Evolutionary conservation across 1,284 basidiomycete species (phyloP), one percentile per base, ranked within the genome.

Genomic region (Ganoderma leucocontextum): DNA sequence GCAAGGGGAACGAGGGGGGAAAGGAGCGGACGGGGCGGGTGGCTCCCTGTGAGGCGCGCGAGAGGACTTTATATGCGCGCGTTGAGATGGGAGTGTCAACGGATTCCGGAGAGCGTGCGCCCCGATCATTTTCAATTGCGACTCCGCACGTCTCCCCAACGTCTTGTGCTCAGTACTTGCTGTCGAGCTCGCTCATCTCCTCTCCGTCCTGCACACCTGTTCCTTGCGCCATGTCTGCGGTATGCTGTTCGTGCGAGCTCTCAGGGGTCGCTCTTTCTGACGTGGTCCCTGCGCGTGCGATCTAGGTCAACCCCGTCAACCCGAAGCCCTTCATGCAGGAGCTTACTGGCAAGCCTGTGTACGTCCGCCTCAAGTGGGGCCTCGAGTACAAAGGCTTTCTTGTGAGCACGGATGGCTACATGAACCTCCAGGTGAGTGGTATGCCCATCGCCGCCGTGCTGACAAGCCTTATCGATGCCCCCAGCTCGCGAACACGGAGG

Each of bases 261-360:
- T 70, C 72, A 19, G 39, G 22, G 38, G 57, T 60, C 55, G 8
- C 33, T 22, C 22, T 66, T 65, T 68, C 66, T 77, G 66, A 74
- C 69, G 5, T 39, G 55, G 42, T 59, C 19, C 33, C 19, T 39
- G n/a, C 38, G 25, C 36, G 6, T 41, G 44, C 44, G 65, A 35
- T 65, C 15, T 74, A 95, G 94, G 93, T 95, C 78, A 89, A 91
- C 76, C 97, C 97, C 73, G 95, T 99, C 76, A 99, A 99, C 83
- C 97, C 98, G 22, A 99, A 99, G 84, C 98, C 98, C 9, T 99
- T 99, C 84, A 89, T 99, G 77, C 96, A 99, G 83, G 95, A 98
- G 81, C 91, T 99, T 76, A 99, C 97, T 35, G 98, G 98, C 76
- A 99, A 99, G 87, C 93, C 94, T 58, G 95, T 99, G 62, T 93